A percentile compares a stretch with the other conserved stretches of the same genome.
These are phyloP conservation scores for Dactylellina leptospora DNA, from an alignment of 2,329 filamentous ascomycete species.

Conservation along the genomic window DNA sequence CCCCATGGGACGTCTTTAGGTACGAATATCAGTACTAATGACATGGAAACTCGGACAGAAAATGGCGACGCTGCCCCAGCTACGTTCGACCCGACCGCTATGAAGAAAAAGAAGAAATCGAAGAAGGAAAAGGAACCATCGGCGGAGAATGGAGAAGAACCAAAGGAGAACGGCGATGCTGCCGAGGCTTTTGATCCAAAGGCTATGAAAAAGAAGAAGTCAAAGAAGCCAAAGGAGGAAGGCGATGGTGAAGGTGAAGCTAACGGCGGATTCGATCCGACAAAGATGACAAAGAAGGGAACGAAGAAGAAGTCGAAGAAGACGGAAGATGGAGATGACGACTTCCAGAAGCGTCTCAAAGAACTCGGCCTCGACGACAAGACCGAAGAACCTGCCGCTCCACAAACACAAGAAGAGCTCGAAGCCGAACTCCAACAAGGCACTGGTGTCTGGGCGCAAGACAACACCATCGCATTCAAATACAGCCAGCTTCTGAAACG, in stretches of 20 bases:
- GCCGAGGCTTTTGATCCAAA: slow-evolving; percentile 55
- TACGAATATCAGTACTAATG: slow-evolving; percentile 26
- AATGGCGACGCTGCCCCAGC: slow-evolving; percentile 25
- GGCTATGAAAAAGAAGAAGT: slow-evolving; percentile 57
- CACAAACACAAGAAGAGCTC: slow-evolving; percentile 67
- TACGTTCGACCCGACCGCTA: slow-evolving; percentile 51
- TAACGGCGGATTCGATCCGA: slow-evolving; percentile 80
- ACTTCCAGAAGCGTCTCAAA: slow-evolving; percentile 64
- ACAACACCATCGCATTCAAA: slow-evolving; percentile 77
- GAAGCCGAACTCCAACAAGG: slow-evolving; percentile 82
- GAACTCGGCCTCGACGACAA: slow-evolving; percentile 65
- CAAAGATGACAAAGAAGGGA: slow-evolving; percentile 76
- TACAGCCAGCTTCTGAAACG: slow-evolving; percentile 87
- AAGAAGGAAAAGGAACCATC: slow-evolving; percentile 37
- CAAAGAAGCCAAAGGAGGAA: slow-evolving; percentile 67
- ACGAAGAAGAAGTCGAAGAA: slow-evolving; percentile 59
- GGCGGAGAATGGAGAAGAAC: slow-evolving; percentile 38
- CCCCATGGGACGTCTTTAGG: neutral
- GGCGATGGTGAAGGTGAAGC: slow-evolving; percentile 79
- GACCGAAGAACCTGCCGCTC: slow-evolving; percentile 68
- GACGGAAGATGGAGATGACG: slow-evolving; percentile 65
- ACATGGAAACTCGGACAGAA: slow-evolving; percentile 20
- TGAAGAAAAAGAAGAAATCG: slow-evolving; percentile 58
- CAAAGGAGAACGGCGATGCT: slow-evolving; percentile 53
- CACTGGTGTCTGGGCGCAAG: slow-evolving; percentile 89